Evolutionary conservation across 2,329 filamentous ascomycete species (phyloP).

Genomic region (Aspergillus fumigatus): DNA sequence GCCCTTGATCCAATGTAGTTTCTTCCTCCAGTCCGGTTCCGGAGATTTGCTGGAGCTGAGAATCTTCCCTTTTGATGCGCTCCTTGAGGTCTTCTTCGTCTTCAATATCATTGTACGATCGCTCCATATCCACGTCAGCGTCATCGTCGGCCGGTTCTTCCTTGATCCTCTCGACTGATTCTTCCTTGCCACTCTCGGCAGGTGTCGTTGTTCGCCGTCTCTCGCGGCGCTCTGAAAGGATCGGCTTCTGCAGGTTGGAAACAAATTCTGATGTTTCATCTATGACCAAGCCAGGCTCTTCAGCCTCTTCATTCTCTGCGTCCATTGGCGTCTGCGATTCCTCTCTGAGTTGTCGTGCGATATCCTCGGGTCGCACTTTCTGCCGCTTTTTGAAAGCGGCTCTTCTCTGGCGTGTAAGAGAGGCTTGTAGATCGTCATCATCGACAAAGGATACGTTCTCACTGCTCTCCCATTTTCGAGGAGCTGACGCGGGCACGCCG

Average conservation of each 20-base stretch:
- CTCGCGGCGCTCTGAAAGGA: slow-evolving; percentile 50
- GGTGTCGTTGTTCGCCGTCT: slow-evolving; percentile 32
- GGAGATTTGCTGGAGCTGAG: slow-evolving; percentile 43
- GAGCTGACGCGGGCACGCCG: slow-evolving; percentile 30
- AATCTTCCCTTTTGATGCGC: slow-evolving; percentile 47
- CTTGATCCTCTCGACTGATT: slow-evolving; percentile 38
- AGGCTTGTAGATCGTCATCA: slow-evolving; percentile 87
- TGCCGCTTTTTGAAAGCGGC: slow-evolving; percentile 89
- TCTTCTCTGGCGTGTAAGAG: slow-evolving; percentile 75
- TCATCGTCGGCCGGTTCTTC: slow-evolving; percentile 46
- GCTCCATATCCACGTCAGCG: slow-evolving; percentile 49
- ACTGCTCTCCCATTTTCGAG: slow-evolving; percentile 58
- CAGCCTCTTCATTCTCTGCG: slow-evolving; percentile 53
- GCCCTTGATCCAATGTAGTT: slow-evolving; percentile 68
- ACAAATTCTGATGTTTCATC: slow-evolving; percentile 96
- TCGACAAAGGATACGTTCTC: slow-evolving; percentile 72
- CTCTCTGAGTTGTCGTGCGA: slow-evolving; percentile 72
- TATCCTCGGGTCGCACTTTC: slow-evolving; percentile 76
- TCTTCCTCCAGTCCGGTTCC: slow-evolving; percentile 80
- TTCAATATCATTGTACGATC: slow-evolving; percentile 49
- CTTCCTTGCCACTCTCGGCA: slow-evolving; percentile 22
- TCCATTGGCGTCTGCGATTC: slow-evolving; percentile 50
- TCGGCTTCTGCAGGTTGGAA: slow-evolving; percentile 70
- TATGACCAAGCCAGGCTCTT: slow-evolving; percentile 71
- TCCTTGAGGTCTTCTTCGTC: slow-evolving; percentile 48